A percentile compares a stretch with the other conserved stretches of the same genome.
Evolutionary conservation across 805 yeast species (phyloP).

Genomic region (Candida patagonica): DNA sequence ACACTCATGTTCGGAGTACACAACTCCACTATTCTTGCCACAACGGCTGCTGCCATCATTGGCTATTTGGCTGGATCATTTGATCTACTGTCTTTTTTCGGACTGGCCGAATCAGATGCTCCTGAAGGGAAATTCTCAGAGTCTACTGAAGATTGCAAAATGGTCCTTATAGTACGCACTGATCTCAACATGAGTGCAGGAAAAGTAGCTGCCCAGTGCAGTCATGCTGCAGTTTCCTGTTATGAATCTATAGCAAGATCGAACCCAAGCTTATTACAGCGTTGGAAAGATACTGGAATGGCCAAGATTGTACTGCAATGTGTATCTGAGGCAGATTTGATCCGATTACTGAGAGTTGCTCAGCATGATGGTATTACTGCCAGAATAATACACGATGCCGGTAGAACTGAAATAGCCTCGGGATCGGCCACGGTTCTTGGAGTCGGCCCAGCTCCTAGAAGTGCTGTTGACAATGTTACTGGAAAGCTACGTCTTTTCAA

Average conservation of each 20-base stretch:
- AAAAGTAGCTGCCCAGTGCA: slow-evolving; percentile 94
- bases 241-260: slow-evolving; percentile 51
- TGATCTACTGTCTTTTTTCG: not conserved
- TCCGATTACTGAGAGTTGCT: slow-evolving; percentile 70
- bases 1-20: too few relatives aligned
- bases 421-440: slow-evolving; percentile 97
- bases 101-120: slow-evolving; percentile 14
- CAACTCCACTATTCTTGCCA: too few relatives aligned
- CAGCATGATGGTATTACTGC: slow-evolving; percentile 70
- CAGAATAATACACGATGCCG: slow-evolving; percentile 87
- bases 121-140: slow-evolving; percentile 9
- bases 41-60: too few relatives aligned
- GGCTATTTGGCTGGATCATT: not conserved
- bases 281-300: slow-evolving; percentile 84
- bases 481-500: slow-evolving; percentile 69
- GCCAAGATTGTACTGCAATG: slow-evolving; percentile 83
- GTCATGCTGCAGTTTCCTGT: slow-evolving; percentile 93
- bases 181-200: slow-evolving; percentile 93
- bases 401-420: slow-evolving; percentile 92
- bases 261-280: slow-evolving; percentile 51
- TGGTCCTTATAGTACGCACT: slow-evolving; percentile 82
- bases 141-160: slow-evolving; percentile 27
- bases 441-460: slow-evolving; percentile 88
- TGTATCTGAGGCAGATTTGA: slow-evolving; percentile 51
- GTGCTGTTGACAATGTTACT: slow-evolving; percentile 71